Base-by-base conservation (phyloP, 257 asterid genomes). In the Solanum ossicruentum region DNA sequence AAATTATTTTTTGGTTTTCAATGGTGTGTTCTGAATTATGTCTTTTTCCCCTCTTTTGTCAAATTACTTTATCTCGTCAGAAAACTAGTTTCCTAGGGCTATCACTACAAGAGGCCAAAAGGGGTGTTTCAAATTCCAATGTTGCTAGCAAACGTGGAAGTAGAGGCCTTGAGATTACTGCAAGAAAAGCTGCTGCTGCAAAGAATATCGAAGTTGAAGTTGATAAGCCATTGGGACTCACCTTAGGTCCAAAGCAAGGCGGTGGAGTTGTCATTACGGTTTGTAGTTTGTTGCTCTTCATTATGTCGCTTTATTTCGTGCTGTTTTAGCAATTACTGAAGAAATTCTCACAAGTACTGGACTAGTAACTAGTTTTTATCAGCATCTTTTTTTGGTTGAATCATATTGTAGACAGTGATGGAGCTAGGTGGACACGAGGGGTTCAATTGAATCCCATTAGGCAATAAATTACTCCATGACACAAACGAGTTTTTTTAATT, bases 201-300 rank as follows among this genome's bases (percentile, higher is more conserved):
- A 95, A 93, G 92, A 92, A 87, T 70, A 95, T 96, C 58, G 99
- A 96, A 91, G 98, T 93, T 75, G 99, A 96, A 82, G 99, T 96
- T 84, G 98, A 93, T 51, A 96, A 96, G 92, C 99, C 99, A 20
- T 84, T 96, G 91, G 99, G 99, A n/a, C 89, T 96, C 88, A 95
- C 97, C 83, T 78, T 95, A 45, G 98, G 99, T 54, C 98, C 92
- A 85, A 96, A 93, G 90, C 85, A 91, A 45, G 98, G 96, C 49
- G 99, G 99, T 83, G 99, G 98, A 15, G 99, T 96, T 6, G 86
- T 96, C 81, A 91, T 96, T 90, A 91, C 98, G 84, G 98, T 96
- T 61, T 88, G 97, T 86, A 32, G 32, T 67, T 52, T 26, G 54
- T 67, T 67, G 41, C 55, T 73, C 13, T 69, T 16, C 79, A 41